Base-by-base conservation (phyloP, 331 rosid species). In the Erythrophleum ivorense region DNA sequence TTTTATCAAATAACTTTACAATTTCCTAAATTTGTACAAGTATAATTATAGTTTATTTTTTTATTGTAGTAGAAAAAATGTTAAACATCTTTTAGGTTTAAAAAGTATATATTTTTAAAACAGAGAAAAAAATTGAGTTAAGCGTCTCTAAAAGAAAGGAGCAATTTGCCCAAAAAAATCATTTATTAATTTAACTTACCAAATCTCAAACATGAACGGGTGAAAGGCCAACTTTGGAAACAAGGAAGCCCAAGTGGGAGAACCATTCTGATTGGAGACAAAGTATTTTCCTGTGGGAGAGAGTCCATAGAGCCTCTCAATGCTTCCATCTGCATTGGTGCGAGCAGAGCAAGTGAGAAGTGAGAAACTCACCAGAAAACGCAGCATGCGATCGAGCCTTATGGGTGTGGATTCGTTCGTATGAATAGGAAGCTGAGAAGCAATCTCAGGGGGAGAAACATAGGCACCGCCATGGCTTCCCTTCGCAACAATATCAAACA, bases 231-330 rank as follows among this genome's bases (percentile, higher is more conserved):
- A 41, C 11, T 63, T 33, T 19, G 19, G 69, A 45, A 63, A 63
- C 43, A 63, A 14, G 45, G 69, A 63, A 63, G 69, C 69, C 69
- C 69, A 63, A 5, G 45, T 33, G 45, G 69, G 69, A 60, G 18
- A 3, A 13, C 69, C 72, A 1, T 40, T 14, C 11, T 38, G 46
- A 2, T 40, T 66, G 4, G 4, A 38, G 29, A 40, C 7, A 21
- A 66, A 66, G 72, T 66, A 66, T 66, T 66, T 36, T 18, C 72
- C 72, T 1, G 72, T 36, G 50, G 50, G 72, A 24, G 72, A 66
- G 31, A 66, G 72, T 66, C 50, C 72, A 18, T 66, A 66, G 2
- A 66, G 49, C 29, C 19, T 38, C 72, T 66, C 49, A 18, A 1
- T 18, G 49, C 14, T 66, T 6, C 50, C 50, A 46, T 66, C 72